Evolutionary conservation across 352 stramenopile genomes (phyloP).

Genomic region (Phytophthora nicotianae): DNA sequence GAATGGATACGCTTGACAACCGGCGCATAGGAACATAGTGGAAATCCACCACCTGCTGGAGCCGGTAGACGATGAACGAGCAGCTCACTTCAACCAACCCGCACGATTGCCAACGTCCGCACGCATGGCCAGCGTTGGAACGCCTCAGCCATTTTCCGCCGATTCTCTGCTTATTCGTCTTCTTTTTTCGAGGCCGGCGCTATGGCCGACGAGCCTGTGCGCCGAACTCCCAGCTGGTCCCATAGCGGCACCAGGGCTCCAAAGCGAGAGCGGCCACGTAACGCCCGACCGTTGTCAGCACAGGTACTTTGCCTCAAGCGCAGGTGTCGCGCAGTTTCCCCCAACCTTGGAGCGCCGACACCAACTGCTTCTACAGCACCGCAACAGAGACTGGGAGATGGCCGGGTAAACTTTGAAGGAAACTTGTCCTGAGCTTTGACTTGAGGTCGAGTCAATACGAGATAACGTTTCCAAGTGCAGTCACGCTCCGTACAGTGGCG

Average conservation of each 20-base stretch:
- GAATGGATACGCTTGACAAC: constrained; percentile 15
- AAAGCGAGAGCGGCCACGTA: constrained; percentile 28
- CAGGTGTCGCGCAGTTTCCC: constrained; percentile 24
- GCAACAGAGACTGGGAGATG: constrained; percentile 17
- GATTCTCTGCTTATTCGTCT: constrained; percentile 25
- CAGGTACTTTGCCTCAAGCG: constrained; percentile 3
- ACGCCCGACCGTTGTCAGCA: constrained; percentile 11
- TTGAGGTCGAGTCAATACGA: constrained; percentile 7
- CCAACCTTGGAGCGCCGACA: constrained; percentile 5
- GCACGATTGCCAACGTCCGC: constrained; percentile 16
- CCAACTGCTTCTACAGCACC: constrained; percentile 31
- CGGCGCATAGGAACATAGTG: constrained; percentile 7
- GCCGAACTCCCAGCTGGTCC: constrained; percentile 23
- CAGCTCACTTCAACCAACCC: constrained; percentile 13
- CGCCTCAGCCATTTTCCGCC: constrained; percentile 25
- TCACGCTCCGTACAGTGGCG: not conserved
- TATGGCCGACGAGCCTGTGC: constrained; percentile 7
- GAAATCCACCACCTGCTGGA: constrained; percentile 24
- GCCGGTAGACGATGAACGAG: constrained; percentile 15
- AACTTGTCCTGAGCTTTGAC: constrained; percentile 8
- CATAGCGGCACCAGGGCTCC: not conserved
- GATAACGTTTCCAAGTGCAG: constrained; percentile 5
- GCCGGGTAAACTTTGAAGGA: constrained; percentile 7
- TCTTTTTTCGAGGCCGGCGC: constrained; percentile 32
- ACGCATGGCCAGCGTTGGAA: constrained; percentile 29